Evolutionary conservation across 2,329 filamentous ascomycete genomes (phyloP), one percentile per base, ranked within the genome.

Genomic region (Volutella citrinella): DNA sequence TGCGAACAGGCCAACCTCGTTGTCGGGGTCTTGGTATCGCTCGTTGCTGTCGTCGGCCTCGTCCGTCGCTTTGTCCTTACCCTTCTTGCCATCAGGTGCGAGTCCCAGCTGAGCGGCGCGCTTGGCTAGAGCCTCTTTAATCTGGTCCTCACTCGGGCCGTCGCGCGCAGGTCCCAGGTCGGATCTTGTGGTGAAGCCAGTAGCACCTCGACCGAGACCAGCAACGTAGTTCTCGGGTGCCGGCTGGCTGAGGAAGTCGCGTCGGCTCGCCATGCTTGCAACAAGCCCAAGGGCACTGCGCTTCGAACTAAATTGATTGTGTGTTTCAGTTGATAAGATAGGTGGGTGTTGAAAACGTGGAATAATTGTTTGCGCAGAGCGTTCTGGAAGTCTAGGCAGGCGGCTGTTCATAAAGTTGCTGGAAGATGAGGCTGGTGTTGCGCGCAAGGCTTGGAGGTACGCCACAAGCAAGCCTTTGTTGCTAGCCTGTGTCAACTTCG

Each of bases 111-210:
- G 80, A 37, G 87, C 86, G 7, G 93, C 91, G 52, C 94, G 83
- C 65, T 96, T 96, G 30, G 90, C 90, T 51, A 98, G 84, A 43
- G 88, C 90, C 63, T 95, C 93, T 63, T 97, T 96, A 67, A 98
- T 96, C 66, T 97, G 91, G 60, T 98, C 93, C 54, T 96, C 91
- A 42, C 87, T 95, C 30, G 93, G 93, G 12, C 93, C 93, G 69
- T 96, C 91, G 54, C 91, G 80, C 39, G 91, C 91, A 31, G 94
- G 93, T 38, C 94, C 93, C 38, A 98, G 74, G 75, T 98, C 93
- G 37, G 91, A 97, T 55, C 94, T 82, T 24, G 93, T 98, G 12
- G 93, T 97, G 69, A 98, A 98, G 41, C 94, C 93, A 7, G 93
- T 98, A 15, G 94, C 94, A 67, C 93, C 93, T 74, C 94, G 86